These are phyloP conservation scores for Eucalyptus tenuipes DNA, from an alignment of 345 rosid species.

Conservation along the genomic window DNA sequence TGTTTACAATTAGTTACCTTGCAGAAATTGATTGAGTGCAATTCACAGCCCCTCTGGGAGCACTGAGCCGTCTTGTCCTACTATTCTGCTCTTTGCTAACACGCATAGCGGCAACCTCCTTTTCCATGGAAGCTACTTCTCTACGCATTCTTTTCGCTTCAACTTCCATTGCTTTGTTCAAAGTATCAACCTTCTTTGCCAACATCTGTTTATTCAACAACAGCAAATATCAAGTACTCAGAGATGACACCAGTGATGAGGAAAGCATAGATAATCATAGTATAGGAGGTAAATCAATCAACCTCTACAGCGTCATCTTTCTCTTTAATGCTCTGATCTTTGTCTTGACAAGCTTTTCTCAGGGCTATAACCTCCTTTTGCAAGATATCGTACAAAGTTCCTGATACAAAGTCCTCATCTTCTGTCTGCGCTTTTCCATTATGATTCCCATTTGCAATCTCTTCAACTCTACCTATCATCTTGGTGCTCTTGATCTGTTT, in stretches of 20 bases:
- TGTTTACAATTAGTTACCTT: slow-evolving; percentile 5
- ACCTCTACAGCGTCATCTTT: slow-evolving; percentile 34
- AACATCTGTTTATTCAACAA: slow-evolving; percentile 12
- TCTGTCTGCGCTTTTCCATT: slow-evolving; percentile 7
- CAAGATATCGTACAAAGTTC: slow-evolving; percentile 27
- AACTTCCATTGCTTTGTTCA: slow-evolving; percentile 31
- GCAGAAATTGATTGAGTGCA: slow-evolving; percentile 7
- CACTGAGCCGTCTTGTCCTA: slow-evolving; percentile 16
- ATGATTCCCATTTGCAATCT: not conserved
- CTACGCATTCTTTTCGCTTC: slow-evolving; percentile 34
- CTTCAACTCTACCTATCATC: not conserved
- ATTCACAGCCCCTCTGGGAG: slow-evolving; percentile 16
- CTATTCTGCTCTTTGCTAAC: slow-evolving; percentile 13
- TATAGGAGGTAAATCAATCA: not conserved
- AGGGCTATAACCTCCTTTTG: slow-evolving; percentile 27
- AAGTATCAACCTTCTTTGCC: slow-evolving; percentile 33
- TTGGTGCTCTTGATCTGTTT: not conserved
- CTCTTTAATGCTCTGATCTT: slow-evolving; percentile 29
- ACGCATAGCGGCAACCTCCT: slow-evolving; percentile 27
- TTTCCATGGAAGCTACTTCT: slow-evolving; percentile 29
- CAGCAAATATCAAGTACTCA: not conserved
- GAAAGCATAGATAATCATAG: not conserved
- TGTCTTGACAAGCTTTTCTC: slow-evolving; percentile 25
- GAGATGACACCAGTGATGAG: not conserved
- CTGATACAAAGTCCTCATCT: slow-evolving; percentile 17